Base-by-base conservation (phyloP, 2,329 filamentous ascomycete species). In the Blastomyces gilchristii region DNA sequence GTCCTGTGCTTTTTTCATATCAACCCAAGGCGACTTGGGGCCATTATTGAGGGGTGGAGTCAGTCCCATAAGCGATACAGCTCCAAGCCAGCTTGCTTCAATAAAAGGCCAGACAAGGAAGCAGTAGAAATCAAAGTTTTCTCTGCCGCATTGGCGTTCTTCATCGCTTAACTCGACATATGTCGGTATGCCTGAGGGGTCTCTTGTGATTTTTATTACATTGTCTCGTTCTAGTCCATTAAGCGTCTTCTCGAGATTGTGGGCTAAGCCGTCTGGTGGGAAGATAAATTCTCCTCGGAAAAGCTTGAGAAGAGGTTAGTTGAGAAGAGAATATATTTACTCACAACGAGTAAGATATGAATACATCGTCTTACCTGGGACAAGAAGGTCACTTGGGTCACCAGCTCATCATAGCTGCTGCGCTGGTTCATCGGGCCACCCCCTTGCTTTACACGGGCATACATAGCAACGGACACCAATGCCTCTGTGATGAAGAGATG, bases 41-140 rank as follows among this genome's bases (percentile, higher is more conserved):
- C 71, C 71, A 63, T 81, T 77, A 18, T 59, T 47, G 0, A 75
- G 71, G 3, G 90, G 91, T 1, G 92, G 91, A 0, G 90, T 88
- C 16, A 97, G 81, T 54, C 93, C 92, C 79, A 96, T 87, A 0
- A 97, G 80, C 0, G 89, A 91, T 0, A 97, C 88, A 0, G 91
- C 89, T 12, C 91, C 92, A 1, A 99, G 83, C 94, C 94, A 99
- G 61, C 85, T 88, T 0, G 92, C 89, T 75, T 99, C 94, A 68
- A 97, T 92, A 69, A 99, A 99, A 0, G 94, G 94, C 94, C 94
- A 99, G 66, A 99, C 91, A 25, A 99, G 78, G 81, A 97, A 99
- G 77, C 93, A 97, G 77, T 97, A 97, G 76, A 99, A 99, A 72
- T 99, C 94, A 71, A 89, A 99, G 70, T 97, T 97, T 75, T 99